These are phyloP conservation scores for Cordyceps pruinosa DNA, from an alignment of 2,329 filamentous ascomycete species.

Conservation along the genomic window DNA sequence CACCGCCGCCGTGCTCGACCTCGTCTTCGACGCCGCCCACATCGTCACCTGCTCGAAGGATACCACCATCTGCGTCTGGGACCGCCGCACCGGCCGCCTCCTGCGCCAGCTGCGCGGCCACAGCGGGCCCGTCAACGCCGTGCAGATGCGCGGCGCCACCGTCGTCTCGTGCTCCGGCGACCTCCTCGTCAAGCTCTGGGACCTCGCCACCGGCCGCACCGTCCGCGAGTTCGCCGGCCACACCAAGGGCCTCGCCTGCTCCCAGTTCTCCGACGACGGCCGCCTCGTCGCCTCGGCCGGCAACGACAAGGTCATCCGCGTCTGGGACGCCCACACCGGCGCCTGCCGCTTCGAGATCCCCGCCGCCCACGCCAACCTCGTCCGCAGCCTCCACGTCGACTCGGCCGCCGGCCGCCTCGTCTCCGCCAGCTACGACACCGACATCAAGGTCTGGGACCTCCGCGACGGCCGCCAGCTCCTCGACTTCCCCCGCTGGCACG, in stretches of 20 bases:
- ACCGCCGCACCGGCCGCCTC: conserved; percentile 68
- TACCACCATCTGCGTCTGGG: conserved; percentile 88
- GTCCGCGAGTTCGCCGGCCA: conserved; percentile 87
- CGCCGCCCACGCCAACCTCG: conserved; percentile 77
- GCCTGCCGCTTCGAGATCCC: conserved; percentile 72
- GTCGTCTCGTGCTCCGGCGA: conserved; percentile 93
- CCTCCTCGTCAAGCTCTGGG: conserved; percentile 91
- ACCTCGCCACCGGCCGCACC: conserved; percentile 78
- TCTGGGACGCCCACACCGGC: conserved; percentile 90
- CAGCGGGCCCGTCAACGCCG: conserved; percentile 87
- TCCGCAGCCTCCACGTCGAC: conserved; percentile 87
- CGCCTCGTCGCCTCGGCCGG: conserved; percentile 87
- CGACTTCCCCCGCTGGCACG: conserved; percentile 90
- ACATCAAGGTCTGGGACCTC: conserved; percentile 91
- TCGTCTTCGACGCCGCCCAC: conserved; percentile 85
- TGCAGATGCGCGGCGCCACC: conserved; percentile 87
- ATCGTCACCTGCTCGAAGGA: conserved; percentile 98
- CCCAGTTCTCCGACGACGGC: conserved; percentile 94
- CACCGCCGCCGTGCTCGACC: conserved; percentile 81
- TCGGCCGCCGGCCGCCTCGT: conserved; percentile 78
- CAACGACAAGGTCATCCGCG: conserved; percentile 91
- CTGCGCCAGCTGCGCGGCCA: conserved; percentile 79
- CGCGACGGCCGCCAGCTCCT: conserved; percentile 70
- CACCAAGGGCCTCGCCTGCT: conserved; percentile 88
- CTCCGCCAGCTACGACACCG: conserved; percentile 89